phyloP scores from a whole-genome alignment of 345 rosid species.

The Theobroma cacao region DNA sequence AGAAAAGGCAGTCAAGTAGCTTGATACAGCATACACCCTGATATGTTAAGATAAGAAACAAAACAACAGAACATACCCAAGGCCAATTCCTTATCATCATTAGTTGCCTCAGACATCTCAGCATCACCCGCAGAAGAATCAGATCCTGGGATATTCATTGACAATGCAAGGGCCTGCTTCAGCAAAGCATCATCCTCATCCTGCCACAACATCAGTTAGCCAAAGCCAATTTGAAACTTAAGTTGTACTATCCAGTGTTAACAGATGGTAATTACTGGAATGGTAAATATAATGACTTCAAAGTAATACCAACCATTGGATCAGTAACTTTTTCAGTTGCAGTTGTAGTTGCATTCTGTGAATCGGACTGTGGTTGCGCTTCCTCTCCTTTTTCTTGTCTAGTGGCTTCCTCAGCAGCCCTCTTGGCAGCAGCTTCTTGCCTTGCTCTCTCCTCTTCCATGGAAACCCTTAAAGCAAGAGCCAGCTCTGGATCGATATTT shows the following conservation, averaged over 20 bases:
- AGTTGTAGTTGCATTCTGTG: constrained; percentile 36
- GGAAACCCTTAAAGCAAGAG: constrained; percentile 77
- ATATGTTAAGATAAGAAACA: neutral
- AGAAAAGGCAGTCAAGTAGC: neutral
- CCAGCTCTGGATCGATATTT: constrained; percentile 78
- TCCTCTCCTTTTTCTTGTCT: constrained; percentile 54
- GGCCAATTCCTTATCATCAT: constrained; percentile 69
- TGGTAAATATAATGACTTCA: neutral
- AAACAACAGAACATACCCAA: constrained; percentile 39
- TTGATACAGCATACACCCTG: neutral
- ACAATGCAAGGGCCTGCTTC: constrained; percentile 67
- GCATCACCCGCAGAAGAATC: constrained; percentile 43
- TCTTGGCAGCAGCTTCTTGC: constrained; percentile 85
- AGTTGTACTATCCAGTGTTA: neutral
- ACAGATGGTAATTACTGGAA: neutral
- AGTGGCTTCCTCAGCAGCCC: constrained; percentile 61
- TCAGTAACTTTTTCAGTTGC: constrained; percentile 40
- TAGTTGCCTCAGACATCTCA: constrained; percentile 57
- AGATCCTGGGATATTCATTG: constrained; percentile 41
- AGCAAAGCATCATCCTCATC: constrained; percentile 56
- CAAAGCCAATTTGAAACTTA: constrained; percentile 8
- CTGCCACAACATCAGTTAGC: constrained; percentile 24
- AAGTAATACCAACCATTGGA: constrained; percentile 43
- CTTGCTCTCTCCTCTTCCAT: constrained; percentile 94
- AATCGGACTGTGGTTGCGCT: constrained; percentile 40